These are phyloP conservation scores for Volutella citrinella DNA, from an alignment of 2,329 filamentous ascomycete genomes.

Conservation along the genomic window DNA sequence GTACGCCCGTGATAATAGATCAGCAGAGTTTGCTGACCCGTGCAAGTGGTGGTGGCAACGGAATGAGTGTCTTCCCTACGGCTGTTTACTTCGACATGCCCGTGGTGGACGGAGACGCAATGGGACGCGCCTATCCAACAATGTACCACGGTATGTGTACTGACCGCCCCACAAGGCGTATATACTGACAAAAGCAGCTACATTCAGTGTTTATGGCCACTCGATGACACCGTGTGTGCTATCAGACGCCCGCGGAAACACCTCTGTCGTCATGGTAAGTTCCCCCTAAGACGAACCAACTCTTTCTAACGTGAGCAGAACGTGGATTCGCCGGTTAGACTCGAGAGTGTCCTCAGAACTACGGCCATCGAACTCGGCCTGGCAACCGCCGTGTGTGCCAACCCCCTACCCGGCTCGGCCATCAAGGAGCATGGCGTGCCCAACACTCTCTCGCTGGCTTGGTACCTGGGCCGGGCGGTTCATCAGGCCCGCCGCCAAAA, in stretches of 20 bases:
- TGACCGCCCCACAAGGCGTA: fast-evolving
- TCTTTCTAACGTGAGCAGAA: slow-evolving; percentile 18
- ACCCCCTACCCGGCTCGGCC: slow-evolving; percentile 30
- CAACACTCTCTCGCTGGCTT: slow-evolving; percentile 48
- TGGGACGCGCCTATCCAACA: slow-evolving; percentile 38
- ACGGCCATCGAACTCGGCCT: slow-evolving; percentile 37
- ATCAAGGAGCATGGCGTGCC: slow-evolving; percentile 34
- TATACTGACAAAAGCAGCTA: slow-evolving; percentile 21
- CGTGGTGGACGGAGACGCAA: slow-evolving; percentile 35
- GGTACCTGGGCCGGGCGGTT: slow-evolving; percentile 53
- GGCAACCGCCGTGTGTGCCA: slow-evolving; percentile 33
- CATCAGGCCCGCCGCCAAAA: slow-evolving; percentile 20
- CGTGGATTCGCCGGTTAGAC: slow-evolving; percentile 30
- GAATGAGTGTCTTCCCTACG: slow-evolving; percentile 32
- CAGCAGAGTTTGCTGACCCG: slow-evolving; percentile 2
- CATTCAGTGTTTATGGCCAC: slow-evolving; percentile 36
- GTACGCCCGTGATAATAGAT: fast-evolving
- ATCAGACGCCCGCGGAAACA: slow-evolving; percentile 35
- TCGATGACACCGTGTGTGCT: slow-evolving; percentile 34
- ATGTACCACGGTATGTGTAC: slow-evolving; percentile 29
- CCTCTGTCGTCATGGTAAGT: slow-evolving; percentile 27
- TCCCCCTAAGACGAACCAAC: background rate
- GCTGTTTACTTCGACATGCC: slow-evolving; percentile 35
- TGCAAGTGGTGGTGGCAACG: slow-evolving; percentile 36
- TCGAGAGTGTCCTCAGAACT: slow-evolving; percentile 35